Conservation (phyloP, 108 stramenopile genomes). For the Nannochloropsis salina region DNA sequence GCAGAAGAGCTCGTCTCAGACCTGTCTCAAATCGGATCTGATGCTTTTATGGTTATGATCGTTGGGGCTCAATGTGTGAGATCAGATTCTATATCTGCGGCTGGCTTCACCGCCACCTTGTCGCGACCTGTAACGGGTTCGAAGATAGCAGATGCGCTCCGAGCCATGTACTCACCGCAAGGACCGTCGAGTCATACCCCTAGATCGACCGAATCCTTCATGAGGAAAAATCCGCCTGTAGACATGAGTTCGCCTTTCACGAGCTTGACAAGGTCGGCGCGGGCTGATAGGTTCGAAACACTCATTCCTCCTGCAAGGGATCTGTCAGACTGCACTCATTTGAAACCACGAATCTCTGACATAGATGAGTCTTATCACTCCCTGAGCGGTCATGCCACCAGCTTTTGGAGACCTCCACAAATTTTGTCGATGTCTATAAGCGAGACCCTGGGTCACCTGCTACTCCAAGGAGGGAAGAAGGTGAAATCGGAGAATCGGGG, state of each 20-base stretch:
- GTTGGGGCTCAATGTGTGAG: neutral
- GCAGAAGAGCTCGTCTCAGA: neutral
- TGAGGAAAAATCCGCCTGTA: too few species aligned
- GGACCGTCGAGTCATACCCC: neutral
- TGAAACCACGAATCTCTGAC: neutral
- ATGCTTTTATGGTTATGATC: neutral
- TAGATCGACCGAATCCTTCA: too few species aligned
- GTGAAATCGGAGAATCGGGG: neutral
- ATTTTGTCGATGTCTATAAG: neutral
- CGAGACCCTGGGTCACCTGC: neutral
- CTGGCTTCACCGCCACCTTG: conserved; percentile 5
- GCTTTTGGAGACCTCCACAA: neutral
- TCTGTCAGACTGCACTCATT: neutral
- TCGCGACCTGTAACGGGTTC: neutral
- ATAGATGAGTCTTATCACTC: neutral
- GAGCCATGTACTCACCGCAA: neutral
- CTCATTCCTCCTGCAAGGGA: neutral
- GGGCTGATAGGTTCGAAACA: too few species aligned
- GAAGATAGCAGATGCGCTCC: neutral
- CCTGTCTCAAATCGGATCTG: neutral
- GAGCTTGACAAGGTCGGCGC: too few species aligned
- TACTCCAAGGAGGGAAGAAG: neutral
- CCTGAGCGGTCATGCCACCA: too few species aligned
- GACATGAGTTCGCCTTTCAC: too few species aligned
- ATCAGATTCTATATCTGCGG: neutral